Base-by-base conservation (phyloP, 306 rosid genomes). In the Cucumis cinereus region DNA sequence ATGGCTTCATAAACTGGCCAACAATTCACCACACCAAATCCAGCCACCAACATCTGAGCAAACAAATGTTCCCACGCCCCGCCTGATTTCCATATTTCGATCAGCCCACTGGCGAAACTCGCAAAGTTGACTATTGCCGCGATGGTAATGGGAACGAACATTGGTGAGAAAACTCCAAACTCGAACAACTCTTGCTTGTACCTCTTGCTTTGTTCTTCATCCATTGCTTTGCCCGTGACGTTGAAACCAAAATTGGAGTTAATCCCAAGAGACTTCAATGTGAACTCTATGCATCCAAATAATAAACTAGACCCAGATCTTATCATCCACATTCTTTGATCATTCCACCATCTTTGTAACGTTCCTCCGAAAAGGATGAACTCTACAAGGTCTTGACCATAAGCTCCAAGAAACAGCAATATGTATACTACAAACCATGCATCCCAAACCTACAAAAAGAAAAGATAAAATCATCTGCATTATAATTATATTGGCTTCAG, bases 291-390 rank as follows among this genome's bases (percentile, higher is more conserved):
- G 11, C 16, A 33, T 17, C 86, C 87, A n/a, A 86, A 83, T 30
- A 71, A 16, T 45, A 1, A 52, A 55, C 81, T 24, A 28, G 87
- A 79, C 23, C 77, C 73, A 8, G 81, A 70, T 47, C 81, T 84
- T 41, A 77, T 17, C 79, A 30, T 68, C 89, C 89, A 83, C 78
- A 84, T 84, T 70, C 87, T 81, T 47, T 86, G 87, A 24, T 84
- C 81, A 45, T 75, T 82, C 86, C 90, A 86, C 87, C 86, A 84
- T 53, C 63, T 71, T 5, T 35, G 47, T 19, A 86, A 40, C n/a
- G 83, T 77, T 17, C 82, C 77, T 41, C 83, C 84, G 0, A 19
- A 67, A 7, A 63, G 22, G 23, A 73, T 1, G 74, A 83, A 83
- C 22, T 83, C 84, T 10, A 86, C 2, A 17, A 75, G 40, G 53